Conservation (phyloP, 768 basidiomycete genomes). For the Leccinum arenicola region DNA sequence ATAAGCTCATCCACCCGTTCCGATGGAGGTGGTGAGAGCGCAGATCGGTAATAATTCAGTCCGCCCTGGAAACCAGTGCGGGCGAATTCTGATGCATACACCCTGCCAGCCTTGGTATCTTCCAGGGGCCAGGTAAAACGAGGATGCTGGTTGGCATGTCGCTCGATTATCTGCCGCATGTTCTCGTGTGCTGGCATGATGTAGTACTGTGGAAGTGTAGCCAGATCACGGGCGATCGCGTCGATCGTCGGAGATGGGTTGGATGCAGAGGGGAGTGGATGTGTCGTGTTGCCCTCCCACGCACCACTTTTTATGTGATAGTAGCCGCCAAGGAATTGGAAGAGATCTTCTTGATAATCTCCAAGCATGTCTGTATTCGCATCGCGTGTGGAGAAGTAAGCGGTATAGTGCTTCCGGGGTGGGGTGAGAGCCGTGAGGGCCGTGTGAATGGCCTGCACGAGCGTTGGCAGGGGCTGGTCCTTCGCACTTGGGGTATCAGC, state of each 20-base stretch:
- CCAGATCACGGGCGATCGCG: slow-evolving; percentile 32
- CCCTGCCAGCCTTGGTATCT: slow-evolving; percentile 37
- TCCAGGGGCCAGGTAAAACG: slow-evolving; percentile 45
- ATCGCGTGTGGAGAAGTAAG: slow-evolving; percentile 45
- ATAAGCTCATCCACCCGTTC: slow-evolving; percentile 39
- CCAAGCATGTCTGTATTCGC: slow-evolving; percentile 46
- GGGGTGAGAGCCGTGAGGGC: slow-evolving; percentile 41
- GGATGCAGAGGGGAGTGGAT: slow-evolving; percentile 35
- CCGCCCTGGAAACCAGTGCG: slow-evolving; percentile 65
- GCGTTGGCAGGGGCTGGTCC: slow-evolving; percentile 10
- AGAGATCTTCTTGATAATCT: slow-evolving; percentile 17
- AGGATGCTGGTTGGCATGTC: slow-evolving; percentile 31
- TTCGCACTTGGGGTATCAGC: slow-evolving; percentile 1
- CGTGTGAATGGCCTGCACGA: slow-evolving; percentile 5
- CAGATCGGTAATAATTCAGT: slow-evolving; percentile 52
- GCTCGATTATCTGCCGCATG: slow-evolving; percentile 49
- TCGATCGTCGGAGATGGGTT: slow-evolving; percentile 18
- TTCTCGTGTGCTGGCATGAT: slow-evolving; percentile 53
- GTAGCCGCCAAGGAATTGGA: slow-evolving; percentile 24
- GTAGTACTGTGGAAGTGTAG: slow-evolving; percentile 55
- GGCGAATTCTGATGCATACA: slow-evolving; percentile 48
- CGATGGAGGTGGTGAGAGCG: slow-evolving; percentile 29
- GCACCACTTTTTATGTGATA: slow-evolving; percentile 57
- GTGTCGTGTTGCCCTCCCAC: slow-evolving; percentile 42
- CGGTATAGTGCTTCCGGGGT: slow-evolving; percentile 56